Percentiles rank a stretch among this genome's conserved stretches.
Evolutionary conservation across 2,329 filamentous ascomycete species (phyloP).

Genomic region (Penicillium polonicum): DNA sequence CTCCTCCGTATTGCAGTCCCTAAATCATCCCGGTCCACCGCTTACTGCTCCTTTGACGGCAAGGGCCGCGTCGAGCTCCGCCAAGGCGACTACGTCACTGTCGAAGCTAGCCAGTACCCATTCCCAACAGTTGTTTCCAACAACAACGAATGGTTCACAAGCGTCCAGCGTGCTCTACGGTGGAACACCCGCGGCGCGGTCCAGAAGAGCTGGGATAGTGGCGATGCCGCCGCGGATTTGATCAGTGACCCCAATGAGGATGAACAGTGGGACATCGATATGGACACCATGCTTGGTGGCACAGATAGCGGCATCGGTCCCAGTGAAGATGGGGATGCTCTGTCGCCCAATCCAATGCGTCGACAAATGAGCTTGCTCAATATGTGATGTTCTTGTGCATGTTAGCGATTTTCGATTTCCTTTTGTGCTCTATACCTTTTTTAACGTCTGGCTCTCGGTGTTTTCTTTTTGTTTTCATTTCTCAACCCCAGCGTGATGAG

Average conservation of each 20-base stretch:
- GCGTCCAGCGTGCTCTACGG: conserved; percentile 82
- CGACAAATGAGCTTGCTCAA: conserved; percentile 73
- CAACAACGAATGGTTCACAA: conserved; percentile 94
- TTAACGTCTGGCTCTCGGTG: background rate
- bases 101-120: conserved; percentile 92
- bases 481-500: background rate
- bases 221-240: conserved; percentile 33
- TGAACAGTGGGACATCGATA: conserved; percentile 90
- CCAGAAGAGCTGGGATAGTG: conserved; percentile 76
- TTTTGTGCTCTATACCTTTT: conserved; percentile 12
- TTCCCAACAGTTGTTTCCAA: conserved; percentile 94
- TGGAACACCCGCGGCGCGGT: conserved; percentile 94
- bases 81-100: conserved; percentile 92
- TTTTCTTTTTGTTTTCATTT: background rate
- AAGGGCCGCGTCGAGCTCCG: conserved; percentile 92
- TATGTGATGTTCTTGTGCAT: conserved; percentile 44
- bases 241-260: conserved; percentile 53
- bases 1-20: conserved; percentile 87
- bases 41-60: conserved; percentile 96
- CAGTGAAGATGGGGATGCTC: conserved; percentile 65
- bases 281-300: conserved; percentile 56
- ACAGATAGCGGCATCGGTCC: conserved; percentile 51
- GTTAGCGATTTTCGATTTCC: conserved; percentile 10
- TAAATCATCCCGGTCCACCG: conserved; percentile 79
- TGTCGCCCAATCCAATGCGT: conserved; percentile 63